Evolutionary conservation across 208 protist genomes (phyloP), one percentile per base, ranked within the genome.

Genomic region (Leishmania major): DNA sequence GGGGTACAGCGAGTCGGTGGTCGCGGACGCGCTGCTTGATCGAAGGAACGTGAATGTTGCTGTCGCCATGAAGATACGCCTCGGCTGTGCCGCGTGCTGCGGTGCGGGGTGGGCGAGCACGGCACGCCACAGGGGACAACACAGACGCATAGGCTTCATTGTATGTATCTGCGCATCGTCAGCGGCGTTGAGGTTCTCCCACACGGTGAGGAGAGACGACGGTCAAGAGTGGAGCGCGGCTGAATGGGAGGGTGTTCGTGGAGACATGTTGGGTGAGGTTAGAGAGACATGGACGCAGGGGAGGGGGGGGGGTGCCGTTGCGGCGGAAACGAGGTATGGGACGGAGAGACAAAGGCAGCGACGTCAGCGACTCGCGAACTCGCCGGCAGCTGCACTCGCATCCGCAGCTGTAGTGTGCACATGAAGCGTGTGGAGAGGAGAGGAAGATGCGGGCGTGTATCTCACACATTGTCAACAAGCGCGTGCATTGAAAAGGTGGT

Each of bases 61-160:
- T 7, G 25, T 19, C 37, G 1, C 43, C 10, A 43, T 53, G 69
- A 73, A 73, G 69, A 51, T 51, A n/a, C 43, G 25, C 19, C 19
- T 47, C 69, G 43, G 45, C 25, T 13, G 69, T 31, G 31, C 37
- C n/a, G 69, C 15, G 19, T 43, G 2, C 10, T 43, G 13, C 19
- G 69, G 28, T 51, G 40, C n/a, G 69, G 19, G 40, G 10, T 31
- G 37, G 43, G 69, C 69, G 69, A 35, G 25, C 69, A 53, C 69
- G 6, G 69, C 43, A 43, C 22, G 8, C 69, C 69, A n/a, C 69
- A 28, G 28, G 40, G 28, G 35, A 51, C 1, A 22, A n/a, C 8
- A 73, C 19, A n/a, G 37, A 73, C 69, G 69, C 69, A 73, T 73
- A n/a, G 69, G 43, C 69, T 73, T 49, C n/a, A 37, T 67, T 31